Base-by-base conservation (phyloP, 73 alveolate genomes). In the Paraurostyla sp. region DNA sequence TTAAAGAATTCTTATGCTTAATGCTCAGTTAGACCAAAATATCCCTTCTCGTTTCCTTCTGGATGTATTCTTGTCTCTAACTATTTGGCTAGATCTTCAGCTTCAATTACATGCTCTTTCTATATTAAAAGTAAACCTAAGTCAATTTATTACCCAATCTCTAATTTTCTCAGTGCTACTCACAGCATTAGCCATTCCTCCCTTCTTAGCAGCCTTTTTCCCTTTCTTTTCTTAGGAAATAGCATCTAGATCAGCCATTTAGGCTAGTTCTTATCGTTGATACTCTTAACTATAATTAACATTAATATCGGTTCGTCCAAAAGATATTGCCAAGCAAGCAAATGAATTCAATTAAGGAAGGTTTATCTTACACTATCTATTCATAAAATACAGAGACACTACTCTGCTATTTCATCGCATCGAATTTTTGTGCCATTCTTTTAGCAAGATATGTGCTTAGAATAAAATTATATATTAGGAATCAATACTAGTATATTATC, bases 21-120 rank as follows among this genome's bases (percentile, higher is more conserved):
- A 45, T 85, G 85, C 58, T 50, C 71, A 22, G 94, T 88, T 40
- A 97, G 62, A 22, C 99, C 99, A 51, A 18, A 33, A 29, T 49
- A 76, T 13, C 18, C 30, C 18, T 80, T 42, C 36, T 49, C 63
- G 35, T 91, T 83, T 22, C 94, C 65, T 30, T 97, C 98, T 60
- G 81, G 89, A 29, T 85, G 49, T 58, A 93, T 60, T 78, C 91
- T 68, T 0, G 93, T 89, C 75, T 93, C 73, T 16, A 92, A 68
- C 25, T 69, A 41, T 23, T 90, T 86, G n/a, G 82, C 95, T 6
- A 93, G 94, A 40, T 95, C 94, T 20, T 92, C 95, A 13, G 84
- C 33, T 9, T 93, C 76, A 45, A 95, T 86, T 41, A 52, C 50
- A 83, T 95, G 98, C 83, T 88, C 96, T 30, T 25, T 69, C 85